These are phyloP conservation scores for Ophiocordyceps australis DNA, from an alignment of 2,329 filamentous ascomycete species.

Conservation along the genomic window DNA sequence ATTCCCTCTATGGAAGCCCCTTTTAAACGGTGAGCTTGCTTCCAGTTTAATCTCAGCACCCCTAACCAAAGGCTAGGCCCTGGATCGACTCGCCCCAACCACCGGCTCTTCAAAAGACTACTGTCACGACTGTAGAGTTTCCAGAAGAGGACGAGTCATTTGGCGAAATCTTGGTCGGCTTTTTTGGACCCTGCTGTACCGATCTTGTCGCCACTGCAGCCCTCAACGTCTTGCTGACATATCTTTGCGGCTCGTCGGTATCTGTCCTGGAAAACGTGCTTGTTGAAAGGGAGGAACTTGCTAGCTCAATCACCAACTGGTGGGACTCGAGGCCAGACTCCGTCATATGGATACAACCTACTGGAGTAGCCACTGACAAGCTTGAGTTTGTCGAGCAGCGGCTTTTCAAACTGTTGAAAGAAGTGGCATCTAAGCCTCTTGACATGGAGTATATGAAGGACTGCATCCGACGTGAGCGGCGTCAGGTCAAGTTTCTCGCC, in stretches of 20 bases:
- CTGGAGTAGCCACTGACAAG: conserved; percentile 73
- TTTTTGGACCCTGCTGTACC: conserved; percentile 70
- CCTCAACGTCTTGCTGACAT: conserved; percentile 63
- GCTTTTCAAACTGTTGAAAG: conserved; percentile 66
- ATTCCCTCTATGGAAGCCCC: conserved; percentile 58
- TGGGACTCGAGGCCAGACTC: conserved; percentile 66
- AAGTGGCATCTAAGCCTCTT: conserved; percentile 62
- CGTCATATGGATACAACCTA: conserved; percentile 72
- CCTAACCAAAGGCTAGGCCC: conserved; percentile 25
- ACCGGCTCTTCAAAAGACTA: conserved; percentile 51
- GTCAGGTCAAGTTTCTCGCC: conserved; percentile 67
- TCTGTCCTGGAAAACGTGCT: conserved; percentile 81
- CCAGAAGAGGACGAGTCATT: conserved; percentile 92
- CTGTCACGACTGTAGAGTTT: conserved; percentile 69
- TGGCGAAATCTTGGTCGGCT: conserved; percentile 72
- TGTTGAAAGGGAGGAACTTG: conserved; percentile 83
- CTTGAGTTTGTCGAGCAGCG: conserved; percentile 70
- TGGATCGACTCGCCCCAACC: conserved; percentile 82
- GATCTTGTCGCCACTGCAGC: conserved; percentile 52
- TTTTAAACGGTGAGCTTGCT: conserved; percentile 42
- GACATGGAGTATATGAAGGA: conserved; percentile 85
- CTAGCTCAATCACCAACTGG: conserved; percentile 67
- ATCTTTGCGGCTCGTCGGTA: conserved; percentile 84
- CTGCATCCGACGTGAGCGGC: conserved; percentile 64
- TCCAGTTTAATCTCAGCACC: background rate